Percentiles rank a stretch among this genome's conserved stretches.
Evolutionary conservation across 2,329 filamentous ascomycete species (phyloP).

Genomic region (Aspergillus sp.): DNA sequence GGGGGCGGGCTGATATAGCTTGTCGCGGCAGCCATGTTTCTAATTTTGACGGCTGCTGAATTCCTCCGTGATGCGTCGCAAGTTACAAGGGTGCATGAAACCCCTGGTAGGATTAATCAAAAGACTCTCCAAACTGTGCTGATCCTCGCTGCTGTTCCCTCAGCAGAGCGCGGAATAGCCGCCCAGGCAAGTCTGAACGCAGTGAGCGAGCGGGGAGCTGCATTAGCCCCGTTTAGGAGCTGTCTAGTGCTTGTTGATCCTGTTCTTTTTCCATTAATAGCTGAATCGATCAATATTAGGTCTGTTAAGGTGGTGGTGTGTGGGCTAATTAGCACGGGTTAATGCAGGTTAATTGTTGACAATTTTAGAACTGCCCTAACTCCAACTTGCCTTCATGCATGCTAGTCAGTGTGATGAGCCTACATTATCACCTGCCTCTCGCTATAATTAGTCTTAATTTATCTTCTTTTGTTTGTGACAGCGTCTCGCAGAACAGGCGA

Average conservation of each 20-base stretch:
- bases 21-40: not conserved
- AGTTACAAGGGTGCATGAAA: not conserved
- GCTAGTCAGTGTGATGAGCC: not conserved
- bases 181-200: not conserved
- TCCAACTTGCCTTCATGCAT: not conserved
- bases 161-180: constrained; percentile 1
- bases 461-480: not conserved
- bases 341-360: constrained; percentile 2
- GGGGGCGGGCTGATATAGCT: not conserved
- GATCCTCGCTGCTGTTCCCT: not conserved
- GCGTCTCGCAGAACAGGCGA: not conserved
- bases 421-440: constrained; percentile 1
- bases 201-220: constrained; percentile 3
- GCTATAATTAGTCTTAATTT: constrained; percentile 5
- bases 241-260: not conserved
- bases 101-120: not conserved
- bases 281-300: constrained; percentile 6
- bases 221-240: constrained; percentile 2
- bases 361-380: constrained; percentile 6
- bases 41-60: constrained; percentile 3
- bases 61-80: not conserved
- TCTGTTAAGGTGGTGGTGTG: not conserved
- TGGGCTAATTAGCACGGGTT: not conserved
- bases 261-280: not conserved
- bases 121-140: too few species aligned